phyloP scores from a whole-genome alignment of 805 yeast genomes.

The Candida verbasci region DNA sequence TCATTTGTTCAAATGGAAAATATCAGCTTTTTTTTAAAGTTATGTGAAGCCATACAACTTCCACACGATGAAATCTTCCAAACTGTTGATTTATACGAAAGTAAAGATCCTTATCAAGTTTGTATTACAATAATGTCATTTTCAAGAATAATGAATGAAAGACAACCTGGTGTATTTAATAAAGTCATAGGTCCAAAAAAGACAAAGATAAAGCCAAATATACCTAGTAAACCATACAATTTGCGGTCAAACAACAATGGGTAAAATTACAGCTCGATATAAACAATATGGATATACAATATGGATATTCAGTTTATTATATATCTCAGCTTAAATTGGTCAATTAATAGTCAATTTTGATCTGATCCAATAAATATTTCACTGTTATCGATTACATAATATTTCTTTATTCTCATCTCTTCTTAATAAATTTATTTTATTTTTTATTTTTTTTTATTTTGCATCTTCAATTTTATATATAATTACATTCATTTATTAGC shows the following conservation, averaged over 20 bases:
- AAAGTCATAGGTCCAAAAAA: conserved; percentile 38
- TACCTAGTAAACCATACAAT: conserved; percentile 61
- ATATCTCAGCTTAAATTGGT: no score
- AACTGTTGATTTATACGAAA: conserved; percentile 70
- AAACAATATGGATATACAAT: no score
- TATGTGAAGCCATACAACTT: conserved; percentile 61
- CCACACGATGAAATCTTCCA: conserved; percentile 81
- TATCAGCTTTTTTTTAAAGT: conserved; percentile 63
- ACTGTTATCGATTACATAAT: not conserved
- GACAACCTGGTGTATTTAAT: conserved; percentile 20
- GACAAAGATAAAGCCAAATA: conserved; percentile 44
- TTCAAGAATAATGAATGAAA: conserved; percentile 60
- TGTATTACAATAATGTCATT: conserved; percentile 69
- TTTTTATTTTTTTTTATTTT: no score
- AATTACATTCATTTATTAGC: no score
- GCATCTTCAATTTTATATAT: no score
- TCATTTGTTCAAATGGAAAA: conserved; percentile 83
- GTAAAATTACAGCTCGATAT: no score
- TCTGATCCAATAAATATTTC: not conserved
- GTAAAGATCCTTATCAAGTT: conserved; percentile 73
- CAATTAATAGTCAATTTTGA: no score
- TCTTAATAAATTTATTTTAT: not conserved
- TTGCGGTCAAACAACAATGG: no score
- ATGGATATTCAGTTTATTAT: no score
- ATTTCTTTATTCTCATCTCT: conserved; percentile 1